Evolutionary conservation across 140 eudicot genomes (phyloP).

Genomic region (Anethum foeniculum): DNA sequence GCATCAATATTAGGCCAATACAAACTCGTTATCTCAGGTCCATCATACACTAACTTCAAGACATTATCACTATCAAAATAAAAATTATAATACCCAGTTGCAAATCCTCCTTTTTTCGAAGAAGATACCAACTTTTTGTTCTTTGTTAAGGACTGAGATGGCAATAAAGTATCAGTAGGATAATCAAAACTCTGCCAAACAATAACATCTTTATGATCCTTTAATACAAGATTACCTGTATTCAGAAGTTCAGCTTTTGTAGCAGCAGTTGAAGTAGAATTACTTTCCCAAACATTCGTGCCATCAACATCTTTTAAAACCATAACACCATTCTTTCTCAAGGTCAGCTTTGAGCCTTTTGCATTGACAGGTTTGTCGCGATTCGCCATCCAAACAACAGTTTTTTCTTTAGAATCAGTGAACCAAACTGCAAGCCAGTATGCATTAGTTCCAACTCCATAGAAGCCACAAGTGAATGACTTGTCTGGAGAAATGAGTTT

Average conservation of each 20-base stretch:
- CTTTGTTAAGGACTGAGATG: constrained; percentile 29
- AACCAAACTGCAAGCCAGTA: constrained; percentile 40
- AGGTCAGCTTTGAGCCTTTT: constrained; percentile 27
- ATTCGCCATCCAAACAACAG: constrained; percentile 47
- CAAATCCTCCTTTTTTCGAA: constrained; percentile 20
- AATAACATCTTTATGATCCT: constrained; percentile 13
- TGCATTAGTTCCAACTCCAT: constrained; percentile 30
- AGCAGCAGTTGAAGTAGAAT: constrained; percentile 21
- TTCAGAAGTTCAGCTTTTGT: constrained; percentile 35
- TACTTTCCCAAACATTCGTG: constrained; percentile 32
- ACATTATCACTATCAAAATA: constrained; percentile 33
- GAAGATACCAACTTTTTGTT: constrained; percentile 23
- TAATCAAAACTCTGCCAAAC: constrained; percentile 49
- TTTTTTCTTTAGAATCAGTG: constrained; percentile 29
- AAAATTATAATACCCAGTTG: constrained; percentile 32
- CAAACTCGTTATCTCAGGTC: constrained; percentile 33
- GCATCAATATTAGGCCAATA: constrained; percentile 45
- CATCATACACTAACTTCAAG: constrained; percentile 29
- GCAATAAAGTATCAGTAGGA: constrained; percentile 45
- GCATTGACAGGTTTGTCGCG: constrained; percentile 43
- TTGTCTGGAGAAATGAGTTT: constrained; percentile 32
- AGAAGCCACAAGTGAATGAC: constrained; percentile 41
- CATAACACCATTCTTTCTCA: constrained; percentile 33
- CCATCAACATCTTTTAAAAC: constrained; percentile 34
- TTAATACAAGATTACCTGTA: constrained; percentile 43